A percentile compares a stretch with the other conserved stretches of the same genome.
phyloP scores from a whole-genome alignment of 305 asterid genomes.

The Nicotiana rustica region DNA sequence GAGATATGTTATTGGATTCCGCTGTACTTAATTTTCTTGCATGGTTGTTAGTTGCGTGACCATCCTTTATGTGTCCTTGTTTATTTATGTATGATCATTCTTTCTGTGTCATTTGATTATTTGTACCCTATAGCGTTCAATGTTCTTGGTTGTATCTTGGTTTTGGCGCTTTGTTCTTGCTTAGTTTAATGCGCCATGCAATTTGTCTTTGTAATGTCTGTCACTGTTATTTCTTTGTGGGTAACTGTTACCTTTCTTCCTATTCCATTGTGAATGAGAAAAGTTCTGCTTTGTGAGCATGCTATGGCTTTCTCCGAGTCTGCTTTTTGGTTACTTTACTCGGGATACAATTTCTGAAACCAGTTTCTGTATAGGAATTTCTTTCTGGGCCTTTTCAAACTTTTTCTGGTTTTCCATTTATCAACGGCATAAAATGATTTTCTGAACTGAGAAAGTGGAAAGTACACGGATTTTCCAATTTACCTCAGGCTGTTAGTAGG shows the following conservation, averaged over 20 bases:
- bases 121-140: background rate
- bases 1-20: background rate
- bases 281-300: background rate
- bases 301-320: background rate
- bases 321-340: constrained; percentile 7
- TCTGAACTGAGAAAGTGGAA: constrained; percentile 16
- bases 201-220: background rate
- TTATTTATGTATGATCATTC: background rate
- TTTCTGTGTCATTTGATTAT: background rate
- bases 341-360: background rate
- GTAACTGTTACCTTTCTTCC: constrained; percentile 1
- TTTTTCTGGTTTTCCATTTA: background rate
- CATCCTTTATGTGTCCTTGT: background rate
- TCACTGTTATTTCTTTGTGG: background rate
- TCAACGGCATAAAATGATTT: background rate
- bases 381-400: background rate
- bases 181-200: background rate
- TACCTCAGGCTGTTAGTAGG: background rate
- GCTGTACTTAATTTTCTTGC: background rate
- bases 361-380: background rate
- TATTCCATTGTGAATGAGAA: background rate
- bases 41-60: background rate
- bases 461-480: background rate
- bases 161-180: background rate
- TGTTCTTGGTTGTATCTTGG: background rate